These are phyloP conservation scores for Carex littledalei DNA, from an alignment of 176 grass and related monocot species.

Conservation along the genomic window DNA sequence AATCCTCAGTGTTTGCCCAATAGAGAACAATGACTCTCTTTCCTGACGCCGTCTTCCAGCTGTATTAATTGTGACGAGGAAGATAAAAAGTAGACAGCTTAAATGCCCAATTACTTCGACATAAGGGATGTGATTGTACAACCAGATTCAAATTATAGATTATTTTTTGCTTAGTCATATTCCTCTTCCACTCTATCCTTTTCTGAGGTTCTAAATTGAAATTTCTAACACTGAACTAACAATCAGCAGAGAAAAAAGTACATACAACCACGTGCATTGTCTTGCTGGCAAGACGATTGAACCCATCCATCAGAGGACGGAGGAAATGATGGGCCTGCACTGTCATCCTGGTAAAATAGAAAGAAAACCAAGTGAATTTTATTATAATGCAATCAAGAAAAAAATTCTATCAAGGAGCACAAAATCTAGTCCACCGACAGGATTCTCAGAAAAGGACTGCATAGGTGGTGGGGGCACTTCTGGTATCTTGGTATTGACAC, in stretches of 20 bases:
- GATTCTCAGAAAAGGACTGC: constrained; percentile 32
- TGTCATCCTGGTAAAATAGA: constrained; percentile 50
- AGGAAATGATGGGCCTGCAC: constrained; percentile 40
- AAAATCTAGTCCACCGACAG: constrained; percentile 25
- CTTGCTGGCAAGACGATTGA: constrained; percentile 45
- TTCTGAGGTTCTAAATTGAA: background rate
- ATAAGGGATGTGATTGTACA: background rate
- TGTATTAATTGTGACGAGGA: constrained; percentile 35
- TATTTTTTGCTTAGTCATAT: background rate
- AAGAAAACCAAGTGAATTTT: constrained; percentile 25
- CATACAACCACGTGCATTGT: constrained; percentile 27
- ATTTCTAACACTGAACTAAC: constrained; percentile 9
- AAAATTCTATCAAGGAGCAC: constrained; percentile 1
- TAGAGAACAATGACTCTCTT: constrained; percentile 66
- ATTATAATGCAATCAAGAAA: constrained; percentile 9
- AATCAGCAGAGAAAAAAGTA: constrained; percentile 21
- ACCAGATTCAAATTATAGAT: background rate
- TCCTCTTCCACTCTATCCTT: background rate
- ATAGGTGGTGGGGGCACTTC: constrained; percentile 8
- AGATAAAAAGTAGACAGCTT: background rate
- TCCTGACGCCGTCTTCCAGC: constrained; percentile 50
- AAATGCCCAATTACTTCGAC: background rate
- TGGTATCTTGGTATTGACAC: constrained; percentile 58
- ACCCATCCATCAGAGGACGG: constrained; percentile 31
- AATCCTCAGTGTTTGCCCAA: constrained; percentile 82